Conservation (phyloP, 2,329 filamentous ascomycete genomes). For the Xylaria arbuscula region DNA sequence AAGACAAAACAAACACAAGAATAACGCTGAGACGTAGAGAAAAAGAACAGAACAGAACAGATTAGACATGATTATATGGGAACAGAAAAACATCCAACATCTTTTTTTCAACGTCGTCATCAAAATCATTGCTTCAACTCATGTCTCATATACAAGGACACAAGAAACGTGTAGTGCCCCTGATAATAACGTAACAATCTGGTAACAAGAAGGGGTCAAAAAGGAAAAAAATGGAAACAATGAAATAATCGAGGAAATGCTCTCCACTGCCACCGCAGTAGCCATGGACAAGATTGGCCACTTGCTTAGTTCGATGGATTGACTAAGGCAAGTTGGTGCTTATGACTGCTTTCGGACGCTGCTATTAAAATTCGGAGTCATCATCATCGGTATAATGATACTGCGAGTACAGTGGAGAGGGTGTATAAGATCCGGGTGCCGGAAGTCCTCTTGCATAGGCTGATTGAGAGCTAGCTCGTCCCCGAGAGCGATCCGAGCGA, state of each 20-base stretch:
- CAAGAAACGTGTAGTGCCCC: constrained; percentile 34
- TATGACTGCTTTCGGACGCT: background rate
- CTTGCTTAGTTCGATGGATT: background rate
- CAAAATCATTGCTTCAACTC: constrained; percentile 38
- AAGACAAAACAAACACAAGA: constrained; percentile 45
- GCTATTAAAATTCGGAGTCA: constrained; percentile 6
- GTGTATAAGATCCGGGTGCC: constrained; percentile 32
- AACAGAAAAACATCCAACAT: constrained; percentile 24
- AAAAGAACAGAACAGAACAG: constrained; percentile 39
- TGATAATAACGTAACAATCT: constrained; percentile 31
- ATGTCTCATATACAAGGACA: constrained; percentile 49
- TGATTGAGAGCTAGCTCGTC: constrained; percentile 63
- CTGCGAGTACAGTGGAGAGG: constrained; percentile 31
- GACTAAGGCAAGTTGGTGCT: background rate
- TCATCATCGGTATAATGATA: constrained; percentile 32
- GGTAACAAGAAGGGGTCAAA: constrained; percentile 37
- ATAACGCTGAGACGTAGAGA: constrained; percentile 37
- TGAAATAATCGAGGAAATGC: constrained; percentile 26
- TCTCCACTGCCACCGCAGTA: constrained; percentile 22
- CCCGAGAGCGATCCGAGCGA: constrained; percentile 57
- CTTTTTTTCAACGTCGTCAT: constrained; percentile 39
- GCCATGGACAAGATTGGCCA: constrained; percentile 16
- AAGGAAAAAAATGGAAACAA: constrained; percentile 38
- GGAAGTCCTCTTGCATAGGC: constrained; percentile 54
- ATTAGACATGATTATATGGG: constrained; percentile 37